phyloP scores from a whole-genome alignment of 148 eudicot species.

The Camellia japonica region DNA sequence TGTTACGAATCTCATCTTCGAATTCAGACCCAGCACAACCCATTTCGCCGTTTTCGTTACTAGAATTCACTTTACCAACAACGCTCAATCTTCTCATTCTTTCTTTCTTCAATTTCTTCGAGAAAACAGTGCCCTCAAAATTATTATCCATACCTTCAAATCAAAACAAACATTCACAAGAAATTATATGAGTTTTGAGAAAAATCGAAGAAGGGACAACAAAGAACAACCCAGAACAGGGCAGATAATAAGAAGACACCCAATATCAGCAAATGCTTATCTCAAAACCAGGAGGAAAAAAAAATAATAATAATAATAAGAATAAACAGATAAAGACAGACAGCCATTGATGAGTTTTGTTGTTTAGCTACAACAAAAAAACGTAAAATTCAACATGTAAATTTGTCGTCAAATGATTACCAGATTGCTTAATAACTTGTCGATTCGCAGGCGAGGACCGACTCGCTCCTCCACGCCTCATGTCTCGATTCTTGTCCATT shows the following conservation, averaged over 20 bases:
- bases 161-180: background rate
- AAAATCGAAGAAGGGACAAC: slow-evolving; percentile 11
- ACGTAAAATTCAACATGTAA: slow-evolving; percentile 2
- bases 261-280: background rate
- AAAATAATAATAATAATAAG: background rate
- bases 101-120: slow-evolving; percentile 24
- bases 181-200: background rate
- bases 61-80: slow-evolving; percentile 16
- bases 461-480: slow-evolving; percentile 19
- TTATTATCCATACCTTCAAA: slow-evolving; percentile 24
- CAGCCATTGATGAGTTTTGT: slow-evolving; percentile 29
- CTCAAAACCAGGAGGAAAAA: slow-evolving; percentile 5
- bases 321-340: slow-evolving; percentile 10
- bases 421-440: slow-evolving; percentile 16
- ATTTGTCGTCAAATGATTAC: background rate
- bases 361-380: slow-evolving; percentile 18
- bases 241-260: background rate
- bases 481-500: slow-evolving; percentile 23
- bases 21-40: slow-evolving; percentile 28
- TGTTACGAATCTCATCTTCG: slow-evolving; percentile 29
- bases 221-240: slow-evolving; percentile 2
- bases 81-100: slow-evolving; percentile 36
- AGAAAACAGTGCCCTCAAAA: background rate
- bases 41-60: slow-evolving; percentile 22
- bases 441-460: slow-evolving; percentile 17